Evolutionary conservation across 805 yeast genomes (phyloP).

Genomic region (Wickerhamomyces ciferrii): DNA sequence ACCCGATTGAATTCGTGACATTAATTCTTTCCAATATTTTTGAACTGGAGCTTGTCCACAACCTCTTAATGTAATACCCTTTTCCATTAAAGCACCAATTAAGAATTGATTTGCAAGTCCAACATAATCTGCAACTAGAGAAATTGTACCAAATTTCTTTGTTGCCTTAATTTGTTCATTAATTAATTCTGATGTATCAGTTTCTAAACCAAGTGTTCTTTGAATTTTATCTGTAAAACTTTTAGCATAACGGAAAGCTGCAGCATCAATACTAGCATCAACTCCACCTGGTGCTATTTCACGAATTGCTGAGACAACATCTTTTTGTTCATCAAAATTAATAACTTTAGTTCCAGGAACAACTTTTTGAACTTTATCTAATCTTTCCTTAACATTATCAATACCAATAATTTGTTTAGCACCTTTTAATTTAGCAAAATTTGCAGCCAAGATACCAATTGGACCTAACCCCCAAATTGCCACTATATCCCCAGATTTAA

Average conservation of each 20-base stretch:
- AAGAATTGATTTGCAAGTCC: neutral
- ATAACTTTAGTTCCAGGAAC: neutral
- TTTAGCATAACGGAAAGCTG: neutral
- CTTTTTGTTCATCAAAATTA: neutral
- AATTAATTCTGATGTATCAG: neutral
- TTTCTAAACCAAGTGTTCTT: neutral
- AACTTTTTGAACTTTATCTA: neutral
- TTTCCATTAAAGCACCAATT: neutral
- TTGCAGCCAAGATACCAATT: neutral
- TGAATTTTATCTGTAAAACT: neutral
- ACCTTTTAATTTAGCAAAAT: neutral
- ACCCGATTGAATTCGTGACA: neutral
- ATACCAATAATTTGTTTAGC: neutral
- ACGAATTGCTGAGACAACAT: neutral
- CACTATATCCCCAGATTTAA: neutral
- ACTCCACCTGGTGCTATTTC: neutral
- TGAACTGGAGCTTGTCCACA: neutral
- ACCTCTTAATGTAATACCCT: neutral
- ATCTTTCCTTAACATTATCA: neutral
- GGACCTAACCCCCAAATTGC: neutral
- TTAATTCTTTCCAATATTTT: neutral
- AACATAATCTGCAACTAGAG: neutral
- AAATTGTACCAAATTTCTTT: neutral
- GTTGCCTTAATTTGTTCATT: neutral
- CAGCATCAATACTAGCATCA: neutral